phyloP scores from a whole-genome alignment of 306 rosid species.

The Boehmeria nivea region DNA sequence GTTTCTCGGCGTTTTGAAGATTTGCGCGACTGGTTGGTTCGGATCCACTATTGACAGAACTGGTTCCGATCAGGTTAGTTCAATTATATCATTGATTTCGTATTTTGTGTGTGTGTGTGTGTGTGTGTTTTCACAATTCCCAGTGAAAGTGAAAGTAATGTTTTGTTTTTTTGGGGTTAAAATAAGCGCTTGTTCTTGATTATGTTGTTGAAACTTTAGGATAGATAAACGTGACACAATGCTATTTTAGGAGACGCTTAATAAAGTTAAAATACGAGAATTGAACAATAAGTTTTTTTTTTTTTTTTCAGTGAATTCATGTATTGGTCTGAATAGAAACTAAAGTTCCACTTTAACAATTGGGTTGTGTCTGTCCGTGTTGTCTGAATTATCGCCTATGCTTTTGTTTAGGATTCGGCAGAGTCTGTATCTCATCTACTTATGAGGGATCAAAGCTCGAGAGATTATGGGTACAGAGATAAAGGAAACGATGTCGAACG shows the following conservation, averaged over 20 bases:
- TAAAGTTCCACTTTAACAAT: not conserved
- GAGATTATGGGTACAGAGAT: slow-evolving; percentile 40
- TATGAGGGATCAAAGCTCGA: slow-evolving; percentile 41
- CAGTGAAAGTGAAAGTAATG: not conserved
- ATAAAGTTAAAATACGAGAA: not conserved
- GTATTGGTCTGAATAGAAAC: no score
- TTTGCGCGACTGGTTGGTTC: slow-evolving; percentile 94
- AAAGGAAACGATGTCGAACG: slow-evolving; percentile 56
- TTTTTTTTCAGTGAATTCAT: no score
- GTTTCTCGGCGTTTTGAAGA: slow-evolving; percentile 79
- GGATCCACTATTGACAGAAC: slow-evolving; percentile 80
- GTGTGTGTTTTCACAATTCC: no score
- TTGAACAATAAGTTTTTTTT: not conserved
- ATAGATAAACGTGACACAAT: not conserved
- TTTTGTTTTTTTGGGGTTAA: not conserved
- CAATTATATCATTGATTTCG: not conserved
- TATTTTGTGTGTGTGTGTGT: no score
- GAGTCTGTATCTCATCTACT: slow-evolving; percentile 32
- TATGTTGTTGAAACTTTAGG: not conserved
- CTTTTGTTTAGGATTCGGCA: slow-evolving; percentile 49
- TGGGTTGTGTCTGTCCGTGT: not conserved
- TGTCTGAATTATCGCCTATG: slow-evolving; percentile 11
- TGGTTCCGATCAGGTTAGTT: slow-evolving; percentile 49
- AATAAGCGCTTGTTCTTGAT: not conserved
- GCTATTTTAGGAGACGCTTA: slow-evolving; percentile 1